phyloP scores from a whole-genome alignment of 495 filamentous ascomycete species.

The Penicillium soppii region DNA sequence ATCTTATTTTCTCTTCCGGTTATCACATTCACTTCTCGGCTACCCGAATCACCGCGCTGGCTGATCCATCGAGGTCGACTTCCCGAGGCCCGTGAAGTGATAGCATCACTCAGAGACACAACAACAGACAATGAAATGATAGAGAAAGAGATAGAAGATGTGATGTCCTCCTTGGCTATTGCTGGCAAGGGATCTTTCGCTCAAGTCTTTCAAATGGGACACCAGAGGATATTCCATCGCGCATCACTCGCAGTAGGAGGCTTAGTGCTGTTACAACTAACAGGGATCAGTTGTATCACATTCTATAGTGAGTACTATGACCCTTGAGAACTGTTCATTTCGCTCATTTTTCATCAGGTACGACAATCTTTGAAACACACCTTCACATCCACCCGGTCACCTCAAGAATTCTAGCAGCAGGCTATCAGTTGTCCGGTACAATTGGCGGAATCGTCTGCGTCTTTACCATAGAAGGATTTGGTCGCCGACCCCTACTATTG shows the following conservation, averaged over 20 bases:
- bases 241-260: constrained; percentile 23
- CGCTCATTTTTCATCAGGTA: not conserved
- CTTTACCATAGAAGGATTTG: constrained; percentile 22
- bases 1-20: constrained; percentile 58
- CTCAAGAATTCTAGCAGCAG: constrained; percentile 17
- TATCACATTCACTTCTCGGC: constrained; percentile 53
- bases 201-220: constrained; percentile 22
- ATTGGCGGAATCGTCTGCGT: constrained; percentile 17
- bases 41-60: constrained; percentile 60
- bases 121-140: constrained; percentile 23
- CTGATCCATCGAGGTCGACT: constrained; percentile 49
- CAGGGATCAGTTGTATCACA: constrained; percentile 58
- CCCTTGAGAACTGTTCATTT: not conserved
- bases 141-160: constrained; percentile 28
- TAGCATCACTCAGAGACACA: constrained; percentile 26
- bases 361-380: constrained; percentile 17
- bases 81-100: constrained; percentile 43
- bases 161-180: constrained; percentile 32
- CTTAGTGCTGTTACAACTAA: constrained; percentile 51
- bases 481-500: constrained; percentile 21
- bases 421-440: constrained; percentile 15
- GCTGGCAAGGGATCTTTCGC: constrained; percentile 3
- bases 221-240: constrained; percentile 25
- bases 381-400: constrained; percentile 11
- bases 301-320: constrained; percentile 39